Evolutionary conservation across 495 filamentous ascomycete species (phyloP).

Genomic region (Podospora bellae-mahoneyi): DNA sequence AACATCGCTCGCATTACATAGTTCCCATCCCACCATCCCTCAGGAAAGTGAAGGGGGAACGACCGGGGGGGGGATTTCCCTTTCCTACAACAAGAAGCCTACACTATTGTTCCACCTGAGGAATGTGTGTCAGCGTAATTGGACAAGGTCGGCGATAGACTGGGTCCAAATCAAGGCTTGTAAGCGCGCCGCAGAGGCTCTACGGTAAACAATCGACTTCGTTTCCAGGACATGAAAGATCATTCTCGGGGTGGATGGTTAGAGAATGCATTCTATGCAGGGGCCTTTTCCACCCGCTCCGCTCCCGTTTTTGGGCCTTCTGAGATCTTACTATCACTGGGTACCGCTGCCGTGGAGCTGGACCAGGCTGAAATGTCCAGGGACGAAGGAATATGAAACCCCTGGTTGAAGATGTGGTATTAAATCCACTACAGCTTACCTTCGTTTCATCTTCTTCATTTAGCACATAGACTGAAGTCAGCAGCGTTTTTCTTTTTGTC

Average conservation of each 20-base stretch:
- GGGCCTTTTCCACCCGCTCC: background rate
- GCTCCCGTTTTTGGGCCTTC: background rate
- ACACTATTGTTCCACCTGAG: background rate
- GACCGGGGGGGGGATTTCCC: no score
- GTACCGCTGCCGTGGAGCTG: background rate
- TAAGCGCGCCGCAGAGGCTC: background rate
- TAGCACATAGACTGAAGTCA: background rate
- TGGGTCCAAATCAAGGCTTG: background rate
- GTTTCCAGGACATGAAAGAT: background rate
- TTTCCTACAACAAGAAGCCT: background rate
- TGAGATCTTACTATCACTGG: background rate
- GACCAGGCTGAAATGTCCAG: background rate
- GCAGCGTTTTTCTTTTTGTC: background rate
- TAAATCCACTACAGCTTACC: background rate
- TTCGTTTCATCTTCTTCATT: background rate
- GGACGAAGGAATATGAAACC: background rate
- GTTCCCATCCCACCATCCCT: background rate
- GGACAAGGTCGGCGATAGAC: background rate
- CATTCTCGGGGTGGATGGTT: background rate
- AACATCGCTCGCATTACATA: background rate
- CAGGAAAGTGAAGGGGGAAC: background rate
- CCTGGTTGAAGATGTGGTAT: background rate
- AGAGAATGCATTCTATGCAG: background rate
- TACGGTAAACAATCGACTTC: background rate
- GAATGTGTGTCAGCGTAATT: background rate